Conservation (phyloP, 148 eudicot species). For the Heliosperma pusillum region DNA sequence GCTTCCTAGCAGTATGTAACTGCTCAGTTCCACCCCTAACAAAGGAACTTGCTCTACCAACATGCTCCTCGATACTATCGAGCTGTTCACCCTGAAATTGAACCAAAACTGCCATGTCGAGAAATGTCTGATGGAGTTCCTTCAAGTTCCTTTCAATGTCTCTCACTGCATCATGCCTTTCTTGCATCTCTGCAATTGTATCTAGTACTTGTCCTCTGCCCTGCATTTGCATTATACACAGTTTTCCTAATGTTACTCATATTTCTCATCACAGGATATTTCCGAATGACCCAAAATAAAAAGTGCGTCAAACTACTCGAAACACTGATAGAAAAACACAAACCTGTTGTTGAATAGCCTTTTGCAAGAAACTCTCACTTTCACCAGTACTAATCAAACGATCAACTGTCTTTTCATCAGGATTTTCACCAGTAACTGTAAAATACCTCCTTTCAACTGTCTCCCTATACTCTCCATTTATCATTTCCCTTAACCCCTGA, state of each 20-base stretch:
- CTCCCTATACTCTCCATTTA: constrained; percentile 48
- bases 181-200: constrained; percentile 53
- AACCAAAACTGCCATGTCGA: constrained; percentile 59
- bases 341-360: constrained; percentile 55
- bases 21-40: constrained; percentile 42
- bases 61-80: constrained; percentile 48
- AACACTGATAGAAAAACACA: not conserved
- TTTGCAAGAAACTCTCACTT: constrained; percentile 48
- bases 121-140: constrained; percentile 50
- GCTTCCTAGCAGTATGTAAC: constrained; percentile 37
- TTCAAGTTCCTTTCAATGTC: constrained; percentile 47
- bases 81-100: constrained; percentile 48
- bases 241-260: not conserved
- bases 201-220: constrained; percentile 51
- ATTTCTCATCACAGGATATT: not conserved
- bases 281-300: not conserved
- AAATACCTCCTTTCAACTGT: constrained; percentile 51
- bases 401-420: constrained; percentile 44
- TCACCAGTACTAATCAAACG: constrained; percentile 41
- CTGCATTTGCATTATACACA: constrained; percentile 25
- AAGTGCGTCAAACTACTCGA: too few relatives aligned
- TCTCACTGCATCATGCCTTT: constrained; percentile 54
- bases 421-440: constrained; percentile 56
- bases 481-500: constrained; percentile 38
- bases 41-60: constrained; percentile 38